Conservation (phyloP, 177 flowering plant species). For the Vitis hybrid region DNA sequence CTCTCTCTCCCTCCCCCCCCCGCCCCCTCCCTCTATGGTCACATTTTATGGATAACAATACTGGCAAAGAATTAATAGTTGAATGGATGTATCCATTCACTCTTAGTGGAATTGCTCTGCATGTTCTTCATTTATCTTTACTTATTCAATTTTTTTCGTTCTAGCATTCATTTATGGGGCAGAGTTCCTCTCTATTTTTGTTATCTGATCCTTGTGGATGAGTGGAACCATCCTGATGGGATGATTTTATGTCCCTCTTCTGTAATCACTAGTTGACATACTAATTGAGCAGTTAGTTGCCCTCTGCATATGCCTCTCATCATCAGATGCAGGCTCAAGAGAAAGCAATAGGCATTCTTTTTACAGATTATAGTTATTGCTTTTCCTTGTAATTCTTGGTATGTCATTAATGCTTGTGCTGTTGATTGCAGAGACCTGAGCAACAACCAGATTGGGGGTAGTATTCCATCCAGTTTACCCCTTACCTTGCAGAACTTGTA, state of each 20-base stretch:
- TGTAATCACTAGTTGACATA: too few relatives aligned
- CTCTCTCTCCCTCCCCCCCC: neutral
- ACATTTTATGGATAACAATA: neutral
- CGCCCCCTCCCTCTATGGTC: neutral
- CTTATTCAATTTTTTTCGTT: neutral
- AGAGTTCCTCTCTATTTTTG: too few relatives aligned
- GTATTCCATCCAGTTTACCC: constrained; percentile 69
- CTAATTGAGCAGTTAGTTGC: too few relatives aligned
- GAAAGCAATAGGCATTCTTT: too few relatives aligned
- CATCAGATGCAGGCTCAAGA: too few relatives aligned
- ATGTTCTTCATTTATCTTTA: neutral
- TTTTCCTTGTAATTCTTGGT: neutral
- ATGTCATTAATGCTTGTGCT: neutral
- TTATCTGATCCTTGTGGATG: too few relatives aligned
- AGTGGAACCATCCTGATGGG: too few relatives aligned
- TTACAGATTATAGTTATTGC: neutral
- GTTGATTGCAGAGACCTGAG: constrained; percentile 61
- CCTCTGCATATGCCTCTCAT: too few relatives aligned
- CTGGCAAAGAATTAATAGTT: too few relatives aligned
- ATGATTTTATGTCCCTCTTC: too few relatives aligned
- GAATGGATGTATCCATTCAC: neutral
- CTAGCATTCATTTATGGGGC: too few relatives aligned
- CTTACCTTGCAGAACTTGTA: constrained; percentile 65
- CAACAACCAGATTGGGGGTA: constrained; percentile 70
- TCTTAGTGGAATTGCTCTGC: neutral